Evolutionary conservation across 495 filamentous ascomycete genomes (phyloP).

Genomic region (Aspergillus avenaceus): DNA sequence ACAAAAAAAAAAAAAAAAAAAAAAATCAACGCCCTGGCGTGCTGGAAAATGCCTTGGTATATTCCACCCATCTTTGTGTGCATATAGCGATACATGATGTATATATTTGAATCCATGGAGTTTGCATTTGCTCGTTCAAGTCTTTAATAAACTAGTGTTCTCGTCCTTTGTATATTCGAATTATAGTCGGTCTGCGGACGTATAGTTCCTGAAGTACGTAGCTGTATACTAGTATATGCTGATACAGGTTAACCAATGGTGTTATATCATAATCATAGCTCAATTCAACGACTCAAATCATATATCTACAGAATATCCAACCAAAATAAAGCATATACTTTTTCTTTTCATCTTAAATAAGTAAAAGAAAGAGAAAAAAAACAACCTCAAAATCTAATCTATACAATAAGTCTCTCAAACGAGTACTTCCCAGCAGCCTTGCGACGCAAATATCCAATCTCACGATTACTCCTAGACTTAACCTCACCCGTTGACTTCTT

Average conservation of each 20-base stretch:
- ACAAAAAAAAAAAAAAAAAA: no score
- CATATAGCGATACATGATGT: slow-evolving; percentile 6
- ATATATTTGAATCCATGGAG: slow-evolving; percentile 1
- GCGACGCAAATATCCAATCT: slow-evolving; percentile 68
- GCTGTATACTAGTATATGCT: no score
- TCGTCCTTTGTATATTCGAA: no score
- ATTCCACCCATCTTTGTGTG: slow-evolving; percentile 2
- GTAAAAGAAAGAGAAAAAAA: not conserved
- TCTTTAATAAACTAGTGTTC: no score
- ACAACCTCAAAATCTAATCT: slow-evolving; percentile 1
- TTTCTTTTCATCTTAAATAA: no score
- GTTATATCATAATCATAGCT: no score
- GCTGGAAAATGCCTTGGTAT: not conserved
- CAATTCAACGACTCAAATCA: no score
- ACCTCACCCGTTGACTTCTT: slow-evolving; percentile 51
- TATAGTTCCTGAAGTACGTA: no score
- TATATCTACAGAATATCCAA: not conserved
- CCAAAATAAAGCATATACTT: not conserved
- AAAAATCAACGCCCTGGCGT: not conserved
- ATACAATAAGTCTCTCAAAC: slow-evolving; percentile 66
- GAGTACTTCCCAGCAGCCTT: slow-evolving; percentile 73
- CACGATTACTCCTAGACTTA: slow-evolving; percentile 56
- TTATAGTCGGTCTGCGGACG: no score
- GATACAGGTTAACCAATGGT: no score
- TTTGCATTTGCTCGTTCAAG: not conserved